Evolutionary conservation across 768 basidiomycete species (phyloP).

Genomic region (Porpolomopsis calyptriformis): DNA sequence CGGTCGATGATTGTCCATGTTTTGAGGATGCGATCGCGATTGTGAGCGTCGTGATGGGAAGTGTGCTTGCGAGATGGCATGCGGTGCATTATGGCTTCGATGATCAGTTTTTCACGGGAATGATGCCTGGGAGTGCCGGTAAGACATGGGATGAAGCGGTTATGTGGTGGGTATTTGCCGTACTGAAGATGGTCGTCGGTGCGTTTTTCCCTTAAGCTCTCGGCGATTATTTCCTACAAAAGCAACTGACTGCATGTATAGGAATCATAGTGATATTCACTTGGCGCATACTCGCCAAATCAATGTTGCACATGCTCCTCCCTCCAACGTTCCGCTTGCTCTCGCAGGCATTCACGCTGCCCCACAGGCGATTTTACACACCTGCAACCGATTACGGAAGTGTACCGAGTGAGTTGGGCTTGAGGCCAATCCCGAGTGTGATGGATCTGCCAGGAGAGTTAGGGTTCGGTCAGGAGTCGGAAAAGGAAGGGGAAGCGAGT

Average conservation of each 20-base stretch:
- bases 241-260: slow-evolving; percentile 13
- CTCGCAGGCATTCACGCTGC: slow-evolving; percentile 57
- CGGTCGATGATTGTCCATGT: slow-evolving; percentile 94
- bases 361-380: slow-evolving; percentile 79
- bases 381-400: slow-evolving; percentile 81
- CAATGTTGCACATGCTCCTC: slow-evolving; percentile 56
- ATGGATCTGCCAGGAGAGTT: slow-evolving; percentile 60
- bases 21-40: slow-evolving; percentile 97
- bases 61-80: slow-evolving; percentile 58
- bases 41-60: slow-evolving; percentile 75
- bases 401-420: slow-evolving; percentile 49
- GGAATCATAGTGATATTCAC: slow-evolving; percentile 72
- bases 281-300: slow-evolving; percentile 86
- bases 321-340: slow-evolving; percentile 79
- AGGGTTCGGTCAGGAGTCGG: slow-evolving; percentile 32
- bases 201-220: slow-evolving; percentile 9
- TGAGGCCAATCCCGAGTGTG: slow-evolving; percentile 75
- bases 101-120: slow-evolving; percentile 19
- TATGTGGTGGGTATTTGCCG: slow-evolving; percentile 38
- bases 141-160: slow-evolving; percentile 28
- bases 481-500: slow-evolving; percentile 23
- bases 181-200: slow-evolving; percentile 38
- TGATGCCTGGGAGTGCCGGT: slow-evolving; percentile 53
- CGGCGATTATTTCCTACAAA: too few species aligned
- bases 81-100: slow-evolving; percentile 33